Base-by-base conservation (phyloP, 2,329 filamentous ascomycete species). In the Diaporthe capsici region DNA sequence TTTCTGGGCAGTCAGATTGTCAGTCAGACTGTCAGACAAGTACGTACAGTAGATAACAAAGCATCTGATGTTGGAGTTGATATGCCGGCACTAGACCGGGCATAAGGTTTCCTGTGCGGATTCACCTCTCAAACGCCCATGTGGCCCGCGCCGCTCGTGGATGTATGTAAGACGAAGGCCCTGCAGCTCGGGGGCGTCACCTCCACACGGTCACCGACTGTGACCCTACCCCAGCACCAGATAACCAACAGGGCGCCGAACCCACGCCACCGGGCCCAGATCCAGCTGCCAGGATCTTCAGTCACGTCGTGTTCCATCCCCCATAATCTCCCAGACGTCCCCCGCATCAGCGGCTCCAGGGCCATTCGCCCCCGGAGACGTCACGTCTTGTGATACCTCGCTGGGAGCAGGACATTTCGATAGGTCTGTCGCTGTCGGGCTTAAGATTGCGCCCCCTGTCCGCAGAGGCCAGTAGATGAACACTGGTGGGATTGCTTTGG, bases 201-300 rank as follows among this genome's bases (percentile, higher is more conserved):
- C 65, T 39, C 42, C 65, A 68, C 12, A 28, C 8, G 28, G 31
- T 68, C 22, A 37, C 65, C 65, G 65, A 68, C 34, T 53, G 65
- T 60, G 13, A 61, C 37, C 37, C 17, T 22, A 55, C 28, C 6
- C 28, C 25, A 13, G 37, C 22, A 31, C 22, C 47, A 67, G 22
- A 31, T n/a, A 31, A 17, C 47, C 65, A 47, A 68, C 25, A 22
- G 65, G 34, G 34, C 49, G 13, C 22, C n/a, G 22, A 70, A 55
- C 12, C 65, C 65, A 42, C 34, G 65, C 49, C 65, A 70, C 65
- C 49, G 34, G 49, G 49, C 49, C 65, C 31, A 55, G 65, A 53
- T 70, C 28, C 5, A 51, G 20, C 63, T 67, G n/a, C 61, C 44
- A 39, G 65, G 47, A 28, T 39, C 49, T 37, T n/a, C 44, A 53